phyloP scores from a whole-genome alignment of 495 filamentous ascomycete species.

The Baudoinia panamericana region DNA sequence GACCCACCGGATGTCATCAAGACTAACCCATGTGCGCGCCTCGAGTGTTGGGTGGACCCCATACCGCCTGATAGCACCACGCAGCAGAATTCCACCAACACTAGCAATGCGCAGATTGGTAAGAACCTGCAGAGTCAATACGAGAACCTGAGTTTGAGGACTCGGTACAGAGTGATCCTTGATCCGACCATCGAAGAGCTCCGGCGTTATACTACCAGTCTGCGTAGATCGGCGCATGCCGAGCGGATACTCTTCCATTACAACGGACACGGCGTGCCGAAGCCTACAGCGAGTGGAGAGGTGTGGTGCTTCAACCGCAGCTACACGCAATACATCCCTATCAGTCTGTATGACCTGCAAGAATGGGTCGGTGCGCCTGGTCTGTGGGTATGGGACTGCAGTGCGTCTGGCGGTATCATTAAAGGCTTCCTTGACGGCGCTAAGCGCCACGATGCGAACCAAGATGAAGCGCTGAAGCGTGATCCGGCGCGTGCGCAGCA shows the following conservation, averaged over 20 bases:
- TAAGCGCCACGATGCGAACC: slow-evolving; percentile 82
- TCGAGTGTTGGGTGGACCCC: slow-evolving; percentile 96
- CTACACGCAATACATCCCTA: slow-evolving; percentile 97
- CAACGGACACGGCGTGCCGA: slow-evolving; percentile 96
- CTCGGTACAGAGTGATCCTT: slow-evolving; percentile 89
- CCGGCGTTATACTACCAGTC: slow-evolving; percentile 81
- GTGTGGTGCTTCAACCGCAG: slow-evolving; percentile 99
- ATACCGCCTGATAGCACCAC: slow-evolving; percentile 44
- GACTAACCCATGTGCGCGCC: slow-evolving; percentile 78
- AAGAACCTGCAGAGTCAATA: slow-evolving; percentile 92
- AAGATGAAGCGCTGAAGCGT: slow-evolving; percentile 52
- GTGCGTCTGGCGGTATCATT: slow-evolving; percentile 88
- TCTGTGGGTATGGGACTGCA: slow-evolving; percentile 95
- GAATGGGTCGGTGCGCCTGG: slow-evolving; percentile 91
- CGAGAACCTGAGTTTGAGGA: slow-evolving; percentile 83
- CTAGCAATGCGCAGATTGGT: slow-evolving; percentile 85
- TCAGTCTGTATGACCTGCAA: slow-evolving; percentile 91
- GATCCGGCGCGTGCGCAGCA: slow-evolving; percentile 54
- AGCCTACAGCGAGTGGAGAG: slow-evolving; percentile 88
- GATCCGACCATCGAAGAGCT: slow-evolving; percentile 96
- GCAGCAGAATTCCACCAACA: slow-evolving; percentile 39
- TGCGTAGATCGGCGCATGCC: slow-evolving; percentile 84
- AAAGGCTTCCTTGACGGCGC: slow-evolving; percentile 87
- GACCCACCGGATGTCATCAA: slow-evolving; percentile 94
- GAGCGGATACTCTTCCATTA: slow-evolving; percentile 94